These are phyloP conservation scores for Hymenochaete sp. DNA, from an alignment of 1,284 basidiomycete genomes.

Conservation along the genomic window DNA sequence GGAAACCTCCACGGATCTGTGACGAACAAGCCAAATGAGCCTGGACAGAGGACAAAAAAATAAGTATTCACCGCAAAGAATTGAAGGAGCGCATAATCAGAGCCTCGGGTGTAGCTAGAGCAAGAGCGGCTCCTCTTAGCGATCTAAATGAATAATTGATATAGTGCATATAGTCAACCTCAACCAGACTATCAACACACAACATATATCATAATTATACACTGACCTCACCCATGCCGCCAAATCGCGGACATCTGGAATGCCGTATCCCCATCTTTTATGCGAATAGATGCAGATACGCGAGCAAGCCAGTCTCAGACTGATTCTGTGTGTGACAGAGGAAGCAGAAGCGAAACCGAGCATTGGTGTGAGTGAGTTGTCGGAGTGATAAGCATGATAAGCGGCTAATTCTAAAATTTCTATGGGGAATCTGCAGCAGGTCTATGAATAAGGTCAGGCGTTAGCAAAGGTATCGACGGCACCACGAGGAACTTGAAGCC, in stretches of 20 bases:
- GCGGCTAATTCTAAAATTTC: slow-evolving; percentile 16
- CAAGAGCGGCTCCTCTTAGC: slow-evolving; percentile 10
- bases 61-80: slow-evolving; percentile 9
- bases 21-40: not conserved
- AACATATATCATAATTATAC: not conserved
- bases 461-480: not conserved
- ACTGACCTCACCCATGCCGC: slow-evolving; percentile 11
- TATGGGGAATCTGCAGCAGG: slow-evolving; percentile 14
- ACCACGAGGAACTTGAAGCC: not conserved
- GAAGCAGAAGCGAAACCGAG: slow-evolving; percentile 17
- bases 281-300: slow-evolving; percentile 10
- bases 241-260: slow-evolving; percentile 11
- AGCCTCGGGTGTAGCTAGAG: slow-evolving; percentile 9
- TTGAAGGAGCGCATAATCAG: slow-evolving; percentile 9
- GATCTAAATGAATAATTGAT: slow-evolving; percentile 3
- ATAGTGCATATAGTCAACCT: not conserved
- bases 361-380: slow-evolving; percentile 10
- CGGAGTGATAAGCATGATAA: slow-evolving; percentile 4
- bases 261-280: slow-evolving; percentile 13
- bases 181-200: not conserved
- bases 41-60: not conserved
- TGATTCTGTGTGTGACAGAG: slow-evolving; percentile 13
- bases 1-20: slow-evolving; percentile 9
- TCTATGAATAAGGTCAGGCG: too few relatives aligned
- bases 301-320: slow-evolving; percentile 10